Conservation (phyloP, 192 early-diverging fungal genomes). For the Glomus cerebriforme region DNA sequence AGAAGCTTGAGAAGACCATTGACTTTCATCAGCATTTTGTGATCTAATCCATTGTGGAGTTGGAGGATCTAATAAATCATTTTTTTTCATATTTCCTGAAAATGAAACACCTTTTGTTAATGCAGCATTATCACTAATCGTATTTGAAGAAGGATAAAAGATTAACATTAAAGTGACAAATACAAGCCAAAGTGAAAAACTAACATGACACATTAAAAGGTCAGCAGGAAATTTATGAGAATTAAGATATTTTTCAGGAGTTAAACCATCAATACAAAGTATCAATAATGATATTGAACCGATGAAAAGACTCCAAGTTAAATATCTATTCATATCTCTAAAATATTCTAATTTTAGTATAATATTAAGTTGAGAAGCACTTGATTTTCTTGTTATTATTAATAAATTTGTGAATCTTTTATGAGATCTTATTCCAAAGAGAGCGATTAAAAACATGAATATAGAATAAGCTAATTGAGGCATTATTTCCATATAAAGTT, state of each 20-base stretch:
- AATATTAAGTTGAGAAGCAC: not conserved
- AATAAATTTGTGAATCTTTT: constrained; percentile 24
- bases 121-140: not conserved
- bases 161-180: constrained; percentile 22
- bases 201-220: constrained; percentile 21
- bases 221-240: not conserved
- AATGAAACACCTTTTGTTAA: not conserved
- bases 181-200: constrained; percentile 16
- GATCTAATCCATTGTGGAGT: not conserved
- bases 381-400: not conserved
- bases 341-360: constrained; percentile 26
- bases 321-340: constrained; percentile 29
- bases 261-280: constrained; percentile 24
- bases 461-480: constrained; percentile 45
- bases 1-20: not conserved
- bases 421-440: constrained; percentile 25
- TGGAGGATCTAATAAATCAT: too few species aligned
- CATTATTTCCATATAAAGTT: constrained; percentile 39
- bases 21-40: not conserved
- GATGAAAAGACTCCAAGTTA: constrained; percentile 16
- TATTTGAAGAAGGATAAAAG: constrained; percentile 26
- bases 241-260: not conserved
- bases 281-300: not conserved
- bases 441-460: constrained; percentile 11
- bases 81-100: not conserved